These are phyloP conservation scores for Nicotiana sylvestris DNA, from an alignment of 257 asterid genomes.

Conservation along the genomic window DNA sequence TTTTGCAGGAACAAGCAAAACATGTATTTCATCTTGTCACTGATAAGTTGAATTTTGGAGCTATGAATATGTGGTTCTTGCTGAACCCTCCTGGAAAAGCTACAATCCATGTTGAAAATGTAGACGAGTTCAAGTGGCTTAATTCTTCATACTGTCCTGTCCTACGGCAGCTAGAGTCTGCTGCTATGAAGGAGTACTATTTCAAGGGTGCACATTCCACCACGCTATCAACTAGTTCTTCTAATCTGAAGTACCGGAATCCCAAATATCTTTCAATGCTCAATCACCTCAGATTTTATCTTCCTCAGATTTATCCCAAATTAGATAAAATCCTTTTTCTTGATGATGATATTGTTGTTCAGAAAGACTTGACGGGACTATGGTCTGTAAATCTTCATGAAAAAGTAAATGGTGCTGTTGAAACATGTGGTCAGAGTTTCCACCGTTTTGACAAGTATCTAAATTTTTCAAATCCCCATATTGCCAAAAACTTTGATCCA, in stretches of 20 bases:
- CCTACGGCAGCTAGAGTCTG: constrained; percentile 85
- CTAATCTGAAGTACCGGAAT: constrained; percentile 91
- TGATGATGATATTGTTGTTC: constrained; percentile 97
- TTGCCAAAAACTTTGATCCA: constrained; percentile 80
- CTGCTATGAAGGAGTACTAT: constrained; percentile 97
- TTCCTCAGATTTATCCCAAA: constrained; percentile 92
- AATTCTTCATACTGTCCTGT: constrained; percentile 95
- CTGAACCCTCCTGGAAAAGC: constrained; percentile 98
- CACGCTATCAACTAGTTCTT: constrained; percentile 75
- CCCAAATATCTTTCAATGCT: constrained; percentile 99
- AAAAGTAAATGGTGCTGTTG: constrained; percentile 97
- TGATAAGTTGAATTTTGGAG: constrained; percentile 95
- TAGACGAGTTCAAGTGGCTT: constrained; percentile 96
- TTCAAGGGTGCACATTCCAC: constrained; percentile 98
- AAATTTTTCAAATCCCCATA: constrained; percentile 92
- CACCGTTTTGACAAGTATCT: constrained; percentile 98
- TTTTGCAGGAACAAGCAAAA: constrained; percentile 82
- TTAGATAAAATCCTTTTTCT: constrained; percentile 94
- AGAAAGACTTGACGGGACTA: constrained; percentile 92
- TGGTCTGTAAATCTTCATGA: constrained; percentile 84
- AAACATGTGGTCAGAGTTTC: constrained; percentile 95
- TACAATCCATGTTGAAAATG: constrained; percentile 91
- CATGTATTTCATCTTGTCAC: constrained; percentile 98
- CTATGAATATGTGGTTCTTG: constrained; percentile 99
- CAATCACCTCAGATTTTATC: constrained; percentile 93